phyloP scores from a whole-genome alignment of 2,329 filamentous ascomycete species.

The Stylonectria norvegica region DNA sequence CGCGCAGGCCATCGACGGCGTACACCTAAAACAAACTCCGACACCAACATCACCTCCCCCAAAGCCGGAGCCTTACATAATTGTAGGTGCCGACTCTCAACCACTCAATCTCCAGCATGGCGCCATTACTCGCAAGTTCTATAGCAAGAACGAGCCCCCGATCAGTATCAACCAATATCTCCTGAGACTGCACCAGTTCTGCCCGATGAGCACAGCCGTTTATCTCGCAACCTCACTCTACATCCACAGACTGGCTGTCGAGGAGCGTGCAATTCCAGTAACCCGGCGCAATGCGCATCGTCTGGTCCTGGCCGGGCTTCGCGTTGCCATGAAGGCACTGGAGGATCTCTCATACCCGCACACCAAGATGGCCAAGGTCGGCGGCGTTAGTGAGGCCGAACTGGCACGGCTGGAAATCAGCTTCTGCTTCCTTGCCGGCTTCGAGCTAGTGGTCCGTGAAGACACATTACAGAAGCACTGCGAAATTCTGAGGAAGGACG shows the following conservation, averaged over 20 bases:
- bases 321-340: conserved; percentile 91
- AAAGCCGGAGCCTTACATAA: conserved; percentile 50
- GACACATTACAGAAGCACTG: conserved; percentile 33
- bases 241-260: conserved; percentile 76
- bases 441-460: conserved; percentile 63
- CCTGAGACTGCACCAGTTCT: conserved; percentile 80
- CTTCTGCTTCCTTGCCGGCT: conserved; percentile 82
- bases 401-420: conserved; percentile 83
- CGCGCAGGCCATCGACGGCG: conserved; percentile 50
- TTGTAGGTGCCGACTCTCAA: conserved; percentile 67
- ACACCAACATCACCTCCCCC: conserved; percentile 22
- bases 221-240: conserved; percentile 88
- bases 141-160: conserved; percentile 80
- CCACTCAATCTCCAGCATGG: conserved; percentile 75
- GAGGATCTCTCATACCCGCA: conserved; percentile 90
- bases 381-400: conserved; percentile 79
- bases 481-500: conserved; percentile 30
- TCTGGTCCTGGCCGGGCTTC: conserved; percentile 74
- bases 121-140: conserved; percentile 88
- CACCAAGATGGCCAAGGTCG: conserved; percentile 77
- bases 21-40: conserved; percentile 43
- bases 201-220: conserved; percentile 89
- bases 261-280: conserved; percentile 74
- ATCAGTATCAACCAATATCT: conserved; percentile 84
- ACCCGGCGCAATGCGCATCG: conserved; percentile 84